Evolutionary conservation across 495 filamentous ascomycete genomes (phyloP).

Genomic region (Xeromyces bisporus): DNA sequence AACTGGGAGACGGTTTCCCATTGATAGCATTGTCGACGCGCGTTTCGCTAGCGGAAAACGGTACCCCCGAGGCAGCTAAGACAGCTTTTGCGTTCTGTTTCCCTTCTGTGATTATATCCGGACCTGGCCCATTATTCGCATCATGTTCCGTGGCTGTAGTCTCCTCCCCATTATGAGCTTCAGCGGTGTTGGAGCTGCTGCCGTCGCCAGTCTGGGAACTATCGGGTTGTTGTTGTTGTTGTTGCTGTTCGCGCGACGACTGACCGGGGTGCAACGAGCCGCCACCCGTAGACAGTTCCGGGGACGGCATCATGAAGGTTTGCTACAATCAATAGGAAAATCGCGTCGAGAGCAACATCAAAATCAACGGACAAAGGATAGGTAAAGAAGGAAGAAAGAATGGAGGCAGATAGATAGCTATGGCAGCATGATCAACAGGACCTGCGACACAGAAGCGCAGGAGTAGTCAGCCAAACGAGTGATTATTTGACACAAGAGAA

Average conservation of each 20-base stretch:
- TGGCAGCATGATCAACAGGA: constrained; percentile 22
- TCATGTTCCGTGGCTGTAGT: constrained; percentile 9
- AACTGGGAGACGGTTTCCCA: constrained; percentile 9
- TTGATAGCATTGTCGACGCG: constrained; percentile 14
- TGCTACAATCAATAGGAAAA: neutral
- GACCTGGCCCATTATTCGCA: constrained; percentile 15
- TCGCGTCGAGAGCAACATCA: constrained; percentile 1
- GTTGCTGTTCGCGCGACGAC: constrained; percentile 4
- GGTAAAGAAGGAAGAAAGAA: constrained; percentile 9
- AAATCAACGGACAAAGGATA: too few species aligned
- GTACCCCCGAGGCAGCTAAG: constrained; percentile 32
- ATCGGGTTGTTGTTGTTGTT: constrained; percentile 12
- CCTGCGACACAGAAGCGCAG: constrained; percentile 5
- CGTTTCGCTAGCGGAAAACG: constrained; percentile 9
- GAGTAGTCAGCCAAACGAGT: constrained; percentile 10
- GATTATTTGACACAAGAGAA: too few species aligned
- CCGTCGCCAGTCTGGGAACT: constrained; percentile 12
- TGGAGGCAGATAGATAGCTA: constrained; percentile 9
- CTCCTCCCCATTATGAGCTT: constrained; percentile 11
- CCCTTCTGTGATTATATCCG: constrained; percentile 32
- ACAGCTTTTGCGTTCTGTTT: constrained; percentile 44
- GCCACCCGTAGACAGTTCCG: constrained; percentile 13
- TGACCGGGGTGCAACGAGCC: constrained; percentile 12
- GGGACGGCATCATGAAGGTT: constrained; percentile 21
- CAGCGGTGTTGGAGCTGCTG: constrained; percentile 9